Evolutionary conservation across 2,329 filamentous ascomycete genomes (phyloP), one percentile per base, ranked within the genome.

Genomic region (Mycosphaerella arachidis): DNA sequence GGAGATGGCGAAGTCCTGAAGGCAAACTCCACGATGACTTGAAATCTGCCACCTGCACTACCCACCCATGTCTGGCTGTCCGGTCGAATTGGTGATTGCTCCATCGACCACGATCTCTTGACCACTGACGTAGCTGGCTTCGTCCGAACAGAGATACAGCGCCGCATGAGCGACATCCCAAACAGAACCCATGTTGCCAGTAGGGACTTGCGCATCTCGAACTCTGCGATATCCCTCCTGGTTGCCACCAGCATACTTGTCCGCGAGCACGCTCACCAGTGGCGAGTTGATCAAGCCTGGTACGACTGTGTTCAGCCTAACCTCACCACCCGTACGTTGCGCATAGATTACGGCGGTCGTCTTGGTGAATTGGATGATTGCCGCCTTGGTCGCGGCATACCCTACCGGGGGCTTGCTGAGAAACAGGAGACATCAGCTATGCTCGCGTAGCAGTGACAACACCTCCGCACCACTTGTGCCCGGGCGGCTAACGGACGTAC

Each of bases 301-400:
- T 0, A 84, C 79, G 0, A 85, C 80, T 0, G 78, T 77, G 63
- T 86, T 86, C 35, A 85, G 60, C 18, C 82, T 70, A 3, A 84
- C 76, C 0, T 76, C 75, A 13, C 75, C 77, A 1, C 64, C 62
- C 5, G 65, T 69, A 48, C 66, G 58, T 55, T 70, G 54, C 0
- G 80, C 80, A 64, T 83, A 84, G 0, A 82, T 78, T 1, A 84
- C 89, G 48, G 88, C 89, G 13, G 93, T 84, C 1, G 88, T 90
- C 79, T 89, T 90, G 74, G 85, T 87, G 58, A 92, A 83, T 74
- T 90, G 87, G 67, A 91, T 84, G 48, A 91, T 86, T 68, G 86
- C 89, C 6, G 89, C 88, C 82, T 92, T 92, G 75, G 87, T 90
- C 18, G 88, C 87, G 75, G 79, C 80, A 65, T 85, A 84, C 0